Evolutionary conservation across 345 rosid species (phyloP).

Genomic region (Dipteronia sinensis): DNA sequence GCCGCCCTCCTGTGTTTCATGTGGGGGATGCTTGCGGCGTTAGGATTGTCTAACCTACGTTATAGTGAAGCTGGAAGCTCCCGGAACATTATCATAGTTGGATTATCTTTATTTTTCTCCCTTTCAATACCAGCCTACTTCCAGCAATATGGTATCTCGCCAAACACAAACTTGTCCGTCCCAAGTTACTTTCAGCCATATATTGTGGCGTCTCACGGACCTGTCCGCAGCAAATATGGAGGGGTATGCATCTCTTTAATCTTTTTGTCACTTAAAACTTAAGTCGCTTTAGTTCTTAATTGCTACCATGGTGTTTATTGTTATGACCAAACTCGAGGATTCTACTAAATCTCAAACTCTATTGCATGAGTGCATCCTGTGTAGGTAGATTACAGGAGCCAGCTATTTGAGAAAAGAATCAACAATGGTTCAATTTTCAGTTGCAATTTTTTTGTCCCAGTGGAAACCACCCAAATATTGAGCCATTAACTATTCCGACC

Average conservation of each 20-base stretch:
- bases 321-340: background rate
- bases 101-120: conserved; percentile 81
- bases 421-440: background rate
- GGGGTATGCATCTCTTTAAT: conserved; percentile 57
- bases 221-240: conserved; percentile 62
- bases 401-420: background rate
- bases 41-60: conserved; percentile 91
- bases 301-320: background rate
- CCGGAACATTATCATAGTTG: conserved; percentile 87
- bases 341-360: background rate
- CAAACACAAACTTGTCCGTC: conserved; percentile 71
- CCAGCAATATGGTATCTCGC: conserved; percentile 86
- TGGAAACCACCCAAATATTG: background rate
- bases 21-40: conserved; percentile 97
- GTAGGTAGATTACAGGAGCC: background rate
- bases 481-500: background rate
- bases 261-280: background rate
- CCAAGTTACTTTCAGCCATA: conserved; percentile 93
- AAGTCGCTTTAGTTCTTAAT: background rate
- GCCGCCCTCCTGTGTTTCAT: conserved; percentile 97
- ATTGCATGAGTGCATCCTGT: background rate
- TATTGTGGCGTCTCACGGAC: conserved; percentile 88
- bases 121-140: conserved; percentile 93
- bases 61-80: conserved; percentile 99
- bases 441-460: background rate